These are phyloP conservation scores for Fraxinus floribunda DNA, from an alignment of 305 asterid genomes.

Conservation along the genomic window DNA sequence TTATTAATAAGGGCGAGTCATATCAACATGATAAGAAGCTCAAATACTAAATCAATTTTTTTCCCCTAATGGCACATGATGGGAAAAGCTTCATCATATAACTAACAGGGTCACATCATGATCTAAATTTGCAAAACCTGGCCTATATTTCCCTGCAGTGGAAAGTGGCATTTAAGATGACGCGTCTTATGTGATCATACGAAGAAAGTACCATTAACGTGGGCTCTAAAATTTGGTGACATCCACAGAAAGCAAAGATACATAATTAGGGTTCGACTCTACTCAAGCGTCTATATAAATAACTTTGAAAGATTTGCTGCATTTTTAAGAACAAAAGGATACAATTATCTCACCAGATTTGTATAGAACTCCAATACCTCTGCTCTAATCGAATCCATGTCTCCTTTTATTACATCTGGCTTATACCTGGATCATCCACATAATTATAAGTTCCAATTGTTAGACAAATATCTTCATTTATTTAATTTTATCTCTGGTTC, in stretches of 20 bases:
- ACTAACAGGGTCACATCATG: not conserved
- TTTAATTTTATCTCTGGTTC: not conserved
- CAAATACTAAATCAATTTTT: not conserved
- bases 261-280: constrained; percentile 13
- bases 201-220: not conserved
- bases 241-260: constrained; percentile 11
- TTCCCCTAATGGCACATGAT: not conserved
- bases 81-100: constrained; percentile 4
- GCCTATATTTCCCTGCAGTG: constrained; percentile 2
- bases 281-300: not conserved
- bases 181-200: not conserved
- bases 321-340: not conserved
- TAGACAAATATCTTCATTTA: not conserved
- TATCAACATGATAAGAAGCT: not conserved
- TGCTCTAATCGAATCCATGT: constrained; percentile 81
- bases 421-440: constrained; percentile 56
- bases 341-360: constrained; percentile 42
- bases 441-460: not conserved
- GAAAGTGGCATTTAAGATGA: not conserved
- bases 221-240: not conserved
- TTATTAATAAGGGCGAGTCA: not conserved
- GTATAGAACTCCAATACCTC: constrained; percentile 71
- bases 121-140: not conserved
- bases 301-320: not conserved
- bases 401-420: constrained; percentile 84